Conservation (phyloP, 2,329 filamentous ascomycete species). For the Ophiostoma australiae region DNA sequence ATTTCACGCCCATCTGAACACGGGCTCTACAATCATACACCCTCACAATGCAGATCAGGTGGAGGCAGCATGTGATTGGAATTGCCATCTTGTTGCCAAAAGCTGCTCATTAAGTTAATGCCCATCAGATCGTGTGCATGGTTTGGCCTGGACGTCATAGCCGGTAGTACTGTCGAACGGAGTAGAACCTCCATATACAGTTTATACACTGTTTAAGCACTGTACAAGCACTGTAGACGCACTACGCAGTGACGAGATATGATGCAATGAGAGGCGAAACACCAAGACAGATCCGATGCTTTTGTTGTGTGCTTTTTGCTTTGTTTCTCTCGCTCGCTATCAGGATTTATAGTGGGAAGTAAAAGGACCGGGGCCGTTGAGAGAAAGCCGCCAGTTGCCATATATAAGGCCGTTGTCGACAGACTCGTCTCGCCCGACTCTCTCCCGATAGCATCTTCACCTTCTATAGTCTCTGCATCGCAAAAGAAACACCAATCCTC, state of each 20-base stretch:
- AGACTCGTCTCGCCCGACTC: not conserved
- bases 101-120: not conserved
- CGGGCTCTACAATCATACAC: too few relatives aligned
- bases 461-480: not conserved
- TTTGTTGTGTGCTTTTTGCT: not conserved
- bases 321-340: not conserved
- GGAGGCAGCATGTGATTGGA: too few relatives aligned
- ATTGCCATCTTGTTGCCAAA: not conserved
- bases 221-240: not conserved
- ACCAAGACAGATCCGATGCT: not conserved
- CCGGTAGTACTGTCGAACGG: not conserved
- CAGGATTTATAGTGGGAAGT: conserved; percentile 12
- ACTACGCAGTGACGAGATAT: not conserved
- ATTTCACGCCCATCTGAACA: too few relatives aligned
- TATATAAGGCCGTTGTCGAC: conserved; percentile 2
- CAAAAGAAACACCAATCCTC: not conserved
- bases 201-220: not conserved
- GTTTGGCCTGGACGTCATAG: not conserved
- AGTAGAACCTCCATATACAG: not conserved
- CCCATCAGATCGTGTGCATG: not conserved
- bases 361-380: not conserved
- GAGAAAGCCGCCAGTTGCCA: not conserved
- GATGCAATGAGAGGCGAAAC: conserved; percentile 16
- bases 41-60: too few relatives aligned
- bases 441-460: not conserved